These are phyloP conservation scores for Botrytis sinoallii DNA, from an alignment of 2,329 filamentous ascomycete genomes.

Conservation along the genomic window DNA sequence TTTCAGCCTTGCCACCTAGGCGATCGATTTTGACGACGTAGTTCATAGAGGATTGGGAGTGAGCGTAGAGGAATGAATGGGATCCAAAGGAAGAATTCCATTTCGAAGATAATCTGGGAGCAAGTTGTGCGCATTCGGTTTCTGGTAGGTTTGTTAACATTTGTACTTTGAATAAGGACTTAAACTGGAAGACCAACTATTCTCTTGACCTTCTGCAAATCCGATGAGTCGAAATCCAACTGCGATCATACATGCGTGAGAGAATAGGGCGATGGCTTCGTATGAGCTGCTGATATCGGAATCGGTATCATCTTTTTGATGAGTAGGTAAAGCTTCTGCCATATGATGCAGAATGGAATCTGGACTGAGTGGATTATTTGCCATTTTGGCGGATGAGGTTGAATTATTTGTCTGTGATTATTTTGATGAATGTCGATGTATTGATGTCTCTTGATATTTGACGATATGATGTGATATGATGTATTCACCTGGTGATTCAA, in stretches of 20 bases:
- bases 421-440: neutral
- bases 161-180: neutral
- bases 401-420: neutral
- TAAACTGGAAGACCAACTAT: slow-evolving; percentile 49
- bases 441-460: neutral
- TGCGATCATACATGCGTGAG: slow-evolving; percentile 77
- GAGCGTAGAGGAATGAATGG: slow-evolving; percentile 82
- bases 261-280: slow-evolving; percentile 79
- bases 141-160: slow-evolving; percentile 42
- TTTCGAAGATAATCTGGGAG: slow-evolving; percentile 64
- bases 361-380: slow-evolving; percentile 42
- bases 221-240: slow-evolving; percentile 79
- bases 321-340: slow-evolving; percentile 58
- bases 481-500: too few species aligned
- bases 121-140: slow-evolving; percentile 53
- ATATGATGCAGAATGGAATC: slow-evolving; percentile 53
- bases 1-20: slow-evolving; percentile 77
- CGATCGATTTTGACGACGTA: slow-evolving; percentile 80
- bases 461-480: neutral
- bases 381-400: slow-evolving; percentile 28
- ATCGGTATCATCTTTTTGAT: slow-evolving; percentile 50
- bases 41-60: slow-evolving; percentile 79
- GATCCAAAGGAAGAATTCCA: slow-evolving; percentile 76
- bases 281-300: slow-evolving; percentile 67
- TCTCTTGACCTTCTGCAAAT: slow-evolving; percentile 76